A percentile compares a stretch with the other conserved stretches of the same genome.
phyloP scores from a whole-genome alignment of 1,139 yeast genomes.

The Sugiyamaella castrensis region DNA sequence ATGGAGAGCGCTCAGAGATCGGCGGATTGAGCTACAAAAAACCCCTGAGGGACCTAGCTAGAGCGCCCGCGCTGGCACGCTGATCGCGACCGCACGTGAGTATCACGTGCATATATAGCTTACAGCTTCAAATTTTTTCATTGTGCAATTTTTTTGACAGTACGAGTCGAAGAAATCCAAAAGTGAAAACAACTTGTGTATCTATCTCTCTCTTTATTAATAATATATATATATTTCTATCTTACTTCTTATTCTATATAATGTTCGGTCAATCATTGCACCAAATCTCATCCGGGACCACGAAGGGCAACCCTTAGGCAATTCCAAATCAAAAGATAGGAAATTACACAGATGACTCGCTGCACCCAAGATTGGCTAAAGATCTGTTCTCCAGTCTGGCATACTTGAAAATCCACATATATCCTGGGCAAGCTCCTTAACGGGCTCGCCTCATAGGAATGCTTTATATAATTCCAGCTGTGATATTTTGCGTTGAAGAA shows the following conservation, averaged over 20 bases:
- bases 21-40: too few species aligned
- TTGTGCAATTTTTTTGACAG: too few species aligned
- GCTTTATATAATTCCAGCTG: conserved; percentile 33
- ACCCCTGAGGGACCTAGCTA: too few species aligned
- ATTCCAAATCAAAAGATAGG: conserved; percentile 5
- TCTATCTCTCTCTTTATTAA: too few species aligned
- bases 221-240: neutral
- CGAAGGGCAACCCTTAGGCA: conserved; percentile 41
- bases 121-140: too few species aligned
- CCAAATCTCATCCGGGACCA: conserved; percentile 42
- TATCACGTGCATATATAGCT: too few species aligned
- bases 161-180: too few species aligned
- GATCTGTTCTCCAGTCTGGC: conserved; percentile 37
- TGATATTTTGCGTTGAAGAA: conserved; percentile 36
- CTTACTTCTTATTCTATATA: neutral
- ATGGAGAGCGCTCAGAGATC: too few species aligned
- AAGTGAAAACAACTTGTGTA: too few species aligned
- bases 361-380: conserved; percentile 43
- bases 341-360: conserved; percentile 32
- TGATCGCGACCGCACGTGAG: too few species aligned
- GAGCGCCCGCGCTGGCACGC: too few species aligned
- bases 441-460: conserved; percentile 42
- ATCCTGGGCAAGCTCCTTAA: conserved; percentile 40
- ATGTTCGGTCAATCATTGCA: conserved; percentile 43
- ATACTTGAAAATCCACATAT: conserved; percentile 32